Percentiles rank a stretch among this genome's conserved stretches.
These are phyloP conservation scores for Scheffersomyces coipomensis DNA, from an alignment of 805 yeast genomes.

Conservation along the genomic window DNA sequence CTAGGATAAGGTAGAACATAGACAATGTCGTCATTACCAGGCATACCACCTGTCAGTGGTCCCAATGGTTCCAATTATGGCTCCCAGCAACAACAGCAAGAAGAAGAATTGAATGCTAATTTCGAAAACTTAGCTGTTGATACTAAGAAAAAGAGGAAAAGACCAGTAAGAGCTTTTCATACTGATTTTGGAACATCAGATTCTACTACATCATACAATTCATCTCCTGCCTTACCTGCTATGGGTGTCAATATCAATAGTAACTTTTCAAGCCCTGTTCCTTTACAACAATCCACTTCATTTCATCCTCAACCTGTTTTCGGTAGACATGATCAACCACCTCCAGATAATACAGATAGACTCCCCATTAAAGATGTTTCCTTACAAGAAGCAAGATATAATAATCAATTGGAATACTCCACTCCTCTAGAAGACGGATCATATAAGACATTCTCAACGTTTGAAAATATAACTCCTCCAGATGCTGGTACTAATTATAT, in stretches of 20 bases:
- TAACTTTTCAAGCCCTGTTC: conserved; percentile 4
- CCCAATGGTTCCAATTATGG: too few species aligned
- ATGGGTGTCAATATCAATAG: conserved; percentile 3
- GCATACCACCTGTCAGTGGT: too few species aligned
- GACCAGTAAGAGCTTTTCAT: conserved; percentile 31
- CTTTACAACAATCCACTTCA: not conserved
- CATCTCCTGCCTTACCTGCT: too few species aligned
- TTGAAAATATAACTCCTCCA: conserved; percentile 81
- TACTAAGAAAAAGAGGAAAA: conserved; percentile 21
- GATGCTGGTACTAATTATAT: conserved; percentile 68
- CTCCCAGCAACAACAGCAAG: too few species aligned
- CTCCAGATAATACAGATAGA: conserved; percentile 1
- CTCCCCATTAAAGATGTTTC: conserved; percentile 6
- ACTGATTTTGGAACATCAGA: conserved; percentile 13
- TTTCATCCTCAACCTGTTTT: not conserved
- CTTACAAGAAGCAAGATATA: conserved; percentile 13
- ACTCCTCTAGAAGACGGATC: conserved; percentile 28
- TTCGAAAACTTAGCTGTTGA: conserved; percentile 3
- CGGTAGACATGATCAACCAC: conserved; percentile 3
- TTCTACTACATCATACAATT: not conserved
- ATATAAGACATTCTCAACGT: conserved; percentile 58
- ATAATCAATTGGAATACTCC: conserved; percentile 21
- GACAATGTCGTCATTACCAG: too few species aligned
- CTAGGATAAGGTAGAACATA: too few species aligned
- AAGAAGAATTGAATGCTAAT: not conserved